These are phyloP conservation scores for Anethum foeniculum DNA, from an alignment of 140 eudicot genomes.

Conservation along the genomic window DNA sequence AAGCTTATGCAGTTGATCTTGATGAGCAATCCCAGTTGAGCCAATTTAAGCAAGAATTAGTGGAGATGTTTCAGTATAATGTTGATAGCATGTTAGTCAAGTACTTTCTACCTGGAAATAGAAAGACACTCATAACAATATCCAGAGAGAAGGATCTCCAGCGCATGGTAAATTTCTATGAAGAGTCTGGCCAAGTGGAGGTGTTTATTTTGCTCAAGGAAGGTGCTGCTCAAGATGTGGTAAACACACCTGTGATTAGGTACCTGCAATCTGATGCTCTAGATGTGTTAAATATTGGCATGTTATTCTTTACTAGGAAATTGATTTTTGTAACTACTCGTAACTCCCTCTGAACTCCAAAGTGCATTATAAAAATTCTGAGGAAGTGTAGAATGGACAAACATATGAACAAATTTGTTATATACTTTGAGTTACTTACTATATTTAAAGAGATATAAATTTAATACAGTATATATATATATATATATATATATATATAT, in stretches of 20 bases:
- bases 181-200: constrained; percentile 9
- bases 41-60: constrained; percentile 3
- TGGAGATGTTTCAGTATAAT: constrained; percentile 5
- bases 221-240: constrained; percentile 17
- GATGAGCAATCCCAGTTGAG: constrained; percentile 11
- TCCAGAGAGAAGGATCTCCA: constrained; percentile 13
- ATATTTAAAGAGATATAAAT: not conserved
- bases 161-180: constrained; percentile 34
- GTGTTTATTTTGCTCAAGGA: constrained; percentile 3
- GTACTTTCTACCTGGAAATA: constrained; percentile 1
- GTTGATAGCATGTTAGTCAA: constrained; percentile 1
- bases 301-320: not conserved
- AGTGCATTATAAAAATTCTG: not conserved
- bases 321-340: not conserved
- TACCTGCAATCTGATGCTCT: constrained; percentile 10
- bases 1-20: constrained; percentile 38
- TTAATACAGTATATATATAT: not conserved
- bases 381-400: not conserved
- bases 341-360: not conserved
- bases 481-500: not conserved
- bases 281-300: not conserved
- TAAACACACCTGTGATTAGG: constrained; percentile 39
- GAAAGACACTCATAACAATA: constrained; percentile 8
- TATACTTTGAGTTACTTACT: not conserved
- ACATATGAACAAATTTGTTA: not conserved